Conservation (phyloP, 208 protist genomes). For the Phytomonas francai region DNA sequence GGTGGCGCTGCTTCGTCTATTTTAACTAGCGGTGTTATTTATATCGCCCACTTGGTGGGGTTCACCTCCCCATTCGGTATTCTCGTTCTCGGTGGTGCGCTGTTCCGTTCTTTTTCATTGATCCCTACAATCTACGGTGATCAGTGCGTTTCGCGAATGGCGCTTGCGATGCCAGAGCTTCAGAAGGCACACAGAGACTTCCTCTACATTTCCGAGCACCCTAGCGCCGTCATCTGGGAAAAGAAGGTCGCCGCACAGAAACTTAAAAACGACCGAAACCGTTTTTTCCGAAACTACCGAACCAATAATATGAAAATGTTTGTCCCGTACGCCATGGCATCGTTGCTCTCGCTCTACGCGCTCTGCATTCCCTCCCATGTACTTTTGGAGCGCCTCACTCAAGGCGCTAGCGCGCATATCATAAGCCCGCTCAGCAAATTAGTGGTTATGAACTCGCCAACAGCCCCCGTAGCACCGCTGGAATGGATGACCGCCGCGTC, state of each 20-base stretch:
- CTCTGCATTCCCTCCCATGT: slow-evolving; percentile 48
- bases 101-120: slow-evolving; percentile 47
- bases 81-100: slow-evolving; percentile 37
- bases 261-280: slow-evolving; percentile 71
- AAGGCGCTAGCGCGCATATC: not conserved
- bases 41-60: slow-evolving; percentile 21
- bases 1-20: slow-evolving; percentile 50
- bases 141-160: slow-evolving; percentile 49
- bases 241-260: slow-evolving; percentile 76
- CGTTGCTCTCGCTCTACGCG: slow-evolving; percentile 30
- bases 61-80: slow-evolving; percentile 39
- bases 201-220: slow-evolving; percentile 54
- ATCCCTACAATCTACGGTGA: slow-evolving; percentile 76
- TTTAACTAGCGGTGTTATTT: slow-evolving; percentile 47
- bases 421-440: not conserved
- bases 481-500: slow-evolving; percentile 5
- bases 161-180: slow-evolving; percentile 62
- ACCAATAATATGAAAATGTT: slow-evolving; percentile 75
- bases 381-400: not conserved
- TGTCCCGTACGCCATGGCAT: slow-evolving; percentile 27
- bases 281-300: slow-evolving; percentile 62
- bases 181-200: slow-evolving; percentile 58
- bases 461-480: slow-evolving; percentile 2
- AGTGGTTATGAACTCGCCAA: not conserved
- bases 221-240: slow-evolving; percentile 71